Percentiles rank a stretch among this genome's conserved stretches.
These are phyloP conservation scores for Euclidium syriacum DNA, from an alignment of 345 rosid genomes.

Conservation along the genomic window DNA sequence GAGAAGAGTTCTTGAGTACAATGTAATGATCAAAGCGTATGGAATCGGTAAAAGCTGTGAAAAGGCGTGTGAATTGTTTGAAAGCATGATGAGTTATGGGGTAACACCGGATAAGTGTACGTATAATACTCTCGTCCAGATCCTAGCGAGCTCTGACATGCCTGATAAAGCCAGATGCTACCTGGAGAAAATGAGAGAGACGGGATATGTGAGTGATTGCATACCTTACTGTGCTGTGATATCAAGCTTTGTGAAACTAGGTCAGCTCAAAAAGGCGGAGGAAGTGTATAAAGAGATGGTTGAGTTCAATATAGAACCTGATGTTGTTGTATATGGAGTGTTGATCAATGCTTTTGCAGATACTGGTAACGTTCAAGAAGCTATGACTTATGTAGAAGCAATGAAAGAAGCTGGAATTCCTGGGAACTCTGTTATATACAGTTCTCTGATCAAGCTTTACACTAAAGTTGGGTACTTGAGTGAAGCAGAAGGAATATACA, in stretches of 20 bases:
- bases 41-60: conserved; percentile 53
- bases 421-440: conserved; percentile 55
- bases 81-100: conserved; percentile 60
- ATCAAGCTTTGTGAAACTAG: conserved; percentile 68
- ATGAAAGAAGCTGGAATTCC: conserved; percentile 59
- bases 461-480: conserved; percentile 67
- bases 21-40: conserved; percentile 90
- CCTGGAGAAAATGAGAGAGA: conserved; percentile 64
- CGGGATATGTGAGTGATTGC: conserved; percentile 62
- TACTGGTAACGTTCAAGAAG: conserved; percentile 57
- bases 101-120: conserved; percentile 67
- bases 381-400: conserved; percentile 47
- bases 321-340: conserved; percentile 66
- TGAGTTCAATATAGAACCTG: conserved; percentile 48
- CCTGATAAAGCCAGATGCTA: conserved; percentile 50
- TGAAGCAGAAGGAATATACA: conserved; percentile 77
- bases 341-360: conserved; percentile 84
- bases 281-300: conserved; percentile 61
- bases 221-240: conserved; percentile 71
- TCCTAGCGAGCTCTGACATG: conserved; percentile 55
- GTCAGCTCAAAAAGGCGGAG: conserved; percentile 65
- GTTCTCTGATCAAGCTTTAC: conserved; percentile 78
- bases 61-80: conserved; percentile 65
- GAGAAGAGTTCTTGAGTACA: conserved; percentile 60
- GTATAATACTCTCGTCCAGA: conserved; percentile 64